Evolutionary conservation across 2,329 filamentous ascomycete genomes (phyloP).

Genomic region (Cladosporium sp.): DNA sequence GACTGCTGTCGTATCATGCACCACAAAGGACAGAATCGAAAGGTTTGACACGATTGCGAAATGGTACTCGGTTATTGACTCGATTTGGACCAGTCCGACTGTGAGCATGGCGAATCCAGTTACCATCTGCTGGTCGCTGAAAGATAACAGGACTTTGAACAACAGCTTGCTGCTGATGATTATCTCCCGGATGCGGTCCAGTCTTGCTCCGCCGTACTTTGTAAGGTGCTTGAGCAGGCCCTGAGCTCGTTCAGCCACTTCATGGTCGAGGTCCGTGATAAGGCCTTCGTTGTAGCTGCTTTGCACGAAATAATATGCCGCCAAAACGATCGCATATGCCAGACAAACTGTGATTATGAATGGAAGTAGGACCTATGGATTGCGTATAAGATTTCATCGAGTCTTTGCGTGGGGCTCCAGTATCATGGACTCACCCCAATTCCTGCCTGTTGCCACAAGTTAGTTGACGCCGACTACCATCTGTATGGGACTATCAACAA

Average conservation of each 20-base stretch:
- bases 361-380: not conserved
- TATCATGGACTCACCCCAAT: not conserved
- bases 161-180: not conserved
- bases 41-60: slow-evolving; percentile 18
- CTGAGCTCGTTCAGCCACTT: not conserved
- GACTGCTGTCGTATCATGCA: slow-evolving; percentile 11
- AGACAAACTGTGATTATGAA: slow-evolving; percentile 3
- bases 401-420: too few species aligned
- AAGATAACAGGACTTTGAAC: not conserved
- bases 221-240: not conserved
- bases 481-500: not conserved
- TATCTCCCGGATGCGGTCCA: too few species aligned
- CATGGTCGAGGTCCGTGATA: not conserved
- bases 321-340: not conserved
- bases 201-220: too few species aligned
- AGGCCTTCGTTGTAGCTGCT: not conserved
- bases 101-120: slow-evolving; percentile 20
- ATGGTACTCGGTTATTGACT: slow-evolving; percentile 15
- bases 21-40: slow-evolving; percentile 17
- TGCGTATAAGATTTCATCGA: not conserved
- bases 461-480: not conserved
- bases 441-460: not conserved
- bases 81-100: not conserved
- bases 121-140: slow-evolving; percentile 23
- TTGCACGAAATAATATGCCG: not conserved